These are phyloP conservation scores for Petunia secreta DNA, from an alignment of 257 asterid species.

Conservation along the genomic window DNA sequence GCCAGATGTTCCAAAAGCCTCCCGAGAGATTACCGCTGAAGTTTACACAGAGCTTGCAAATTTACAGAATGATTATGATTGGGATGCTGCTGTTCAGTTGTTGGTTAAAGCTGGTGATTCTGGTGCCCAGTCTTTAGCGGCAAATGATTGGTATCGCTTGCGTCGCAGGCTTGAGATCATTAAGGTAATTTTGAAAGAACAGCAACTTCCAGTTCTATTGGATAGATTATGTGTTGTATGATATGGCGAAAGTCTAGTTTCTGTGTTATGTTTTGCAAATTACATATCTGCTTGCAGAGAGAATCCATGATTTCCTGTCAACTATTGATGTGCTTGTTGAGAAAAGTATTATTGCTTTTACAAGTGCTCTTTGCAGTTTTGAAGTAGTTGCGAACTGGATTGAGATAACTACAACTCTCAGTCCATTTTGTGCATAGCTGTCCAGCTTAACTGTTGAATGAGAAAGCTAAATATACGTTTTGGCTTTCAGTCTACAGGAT, in stretches of 20 bases:
- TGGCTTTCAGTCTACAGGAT: constrained; percentile 71
- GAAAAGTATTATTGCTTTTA: not conserved
- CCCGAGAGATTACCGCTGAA: constrained; percentile 64
- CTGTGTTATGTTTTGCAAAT: not conserved
- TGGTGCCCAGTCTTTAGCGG: constrained; percentile 63
- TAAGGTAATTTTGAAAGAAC: constrained; percentile 52
- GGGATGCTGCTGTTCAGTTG: constrained; percentile 81
- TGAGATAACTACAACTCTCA: not conserved
- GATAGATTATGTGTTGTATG: not conserved
- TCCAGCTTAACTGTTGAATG: not conserved
- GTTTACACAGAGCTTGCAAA: constrained; percentile 70
- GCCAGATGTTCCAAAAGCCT: constrained; percentile 92
- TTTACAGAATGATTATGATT: constrained; percentile 67
- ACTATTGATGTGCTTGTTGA: constrained; percentile 5
- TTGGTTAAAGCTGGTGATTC: constrained; percentile 83
- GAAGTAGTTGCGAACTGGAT: constrained; percentile 19
- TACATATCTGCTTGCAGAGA: not conserved
- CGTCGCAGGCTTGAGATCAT: constrained; percentile 94
- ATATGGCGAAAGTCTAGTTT: not conserved
- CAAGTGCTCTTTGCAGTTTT: constrained; percentile 6
- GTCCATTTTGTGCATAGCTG: not conserved
- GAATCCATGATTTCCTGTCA: not conserved
- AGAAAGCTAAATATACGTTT: constrained; percentile 23
- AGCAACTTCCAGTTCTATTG: no score
- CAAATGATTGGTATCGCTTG: constrained; percentile 94